Percentiles rank a stretch among this genome's conserved stretches.
Conservation (phyloP, 2,329 filamentous ascomycete species). For the Salinomyces thailandicus region DNA sequence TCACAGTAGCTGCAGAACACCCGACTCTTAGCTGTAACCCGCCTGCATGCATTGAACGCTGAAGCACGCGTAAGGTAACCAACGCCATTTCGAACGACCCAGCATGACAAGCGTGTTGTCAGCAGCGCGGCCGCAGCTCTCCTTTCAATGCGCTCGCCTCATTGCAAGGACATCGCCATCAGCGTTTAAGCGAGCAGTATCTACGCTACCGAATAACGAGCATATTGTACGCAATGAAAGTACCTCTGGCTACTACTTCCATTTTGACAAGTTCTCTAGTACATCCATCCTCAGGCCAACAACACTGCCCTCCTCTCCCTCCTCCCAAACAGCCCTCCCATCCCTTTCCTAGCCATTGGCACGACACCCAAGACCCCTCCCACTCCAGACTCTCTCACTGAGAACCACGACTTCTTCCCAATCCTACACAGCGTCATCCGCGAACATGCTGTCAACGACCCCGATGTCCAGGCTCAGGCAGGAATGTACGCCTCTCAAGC, state of each 20-base stretch:
- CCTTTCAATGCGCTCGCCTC: slow-evolving; percentile 13
- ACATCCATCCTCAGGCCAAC: slow-evolving; percentile 38
- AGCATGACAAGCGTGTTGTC: too few relatives aligned
- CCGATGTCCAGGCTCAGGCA: slow-evolving; percentile 47
- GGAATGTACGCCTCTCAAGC: slow-evolving; percentile 49
- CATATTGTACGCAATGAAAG: slow-evolving; percentile 22
- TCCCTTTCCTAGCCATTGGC: slow-evolving; percentile 44
- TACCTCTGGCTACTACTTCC: not conserved
- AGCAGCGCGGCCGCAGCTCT: slow-evolving; percentile 9
- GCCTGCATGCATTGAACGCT: too few relatives aligned
- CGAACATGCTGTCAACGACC: slow-evolving; percentile 45
- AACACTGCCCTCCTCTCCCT: slow-evolving; percentile 42
- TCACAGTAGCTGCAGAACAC: too few relatives aligned
- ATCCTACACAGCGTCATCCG: slow-evolving; percentile 48
- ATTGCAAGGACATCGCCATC: slow-evolving; percentile 15
- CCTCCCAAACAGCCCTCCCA: slow-evolving; percentile 45
- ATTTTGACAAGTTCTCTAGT: too few relatives aligned
- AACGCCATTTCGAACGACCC: too few relatives aligned
- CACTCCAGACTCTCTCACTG: slow-evolving; percentile 44
- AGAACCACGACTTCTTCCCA: slow-evolving; percentile 46
- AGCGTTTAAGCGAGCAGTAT: slow-evolving; percentile 19
- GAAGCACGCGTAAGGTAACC: too few relatives aligned
- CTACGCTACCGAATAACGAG: slow-evolving; percentile 35
- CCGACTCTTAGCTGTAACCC: too few relatives aligned
- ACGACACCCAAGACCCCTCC: slow-evolving; percentile 45